Base-by-base conservation (phyloP, 345 rosid species). In the Brassica carinata region DNA sequence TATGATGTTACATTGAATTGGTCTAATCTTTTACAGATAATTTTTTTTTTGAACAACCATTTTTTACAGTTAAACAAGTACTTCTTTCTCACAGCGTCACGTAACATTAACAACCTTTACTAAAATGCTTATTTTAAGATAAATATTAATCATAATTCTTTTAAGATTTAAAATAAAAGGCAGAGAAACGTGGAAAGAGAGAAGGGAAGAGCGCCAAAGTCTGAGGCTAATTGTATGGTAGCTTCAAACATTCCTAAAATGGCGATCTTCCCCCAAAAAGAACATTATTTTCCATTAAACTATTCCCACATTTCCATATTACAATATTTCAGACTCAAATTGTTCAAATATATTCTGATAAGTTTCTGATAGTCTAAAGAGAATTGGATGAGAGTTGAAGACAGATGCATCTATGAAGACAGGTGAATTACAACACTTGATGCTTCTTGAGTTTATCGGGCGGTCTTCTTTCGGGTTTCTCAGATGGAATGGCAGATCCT, bases 401-500 rank as follows among this genome's bases (percentile, higher is more conserved):
- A 75, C 92, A 82, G 76, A 89, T 90, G 90, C 90, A 89, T 90
- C 97, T 87, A 92, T 92, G 98, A 89, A 88, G 98, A 91, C 91
- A 77, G 87, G 91, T 85, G 85, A 84, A 81, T 83, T 70, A 75
- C 79, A 81, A 75, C 83, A 81, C 85, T 85, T 83, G 84, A 88
- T 91, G 90, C 84, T 81, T 81, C 87, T 85, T 84, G 85, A 86
- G 85, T 85, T 76, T 79, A 82, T 77, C 81, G 83, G 84, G 74
- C 85, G 82, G 85, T 83, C 73, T 82, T 87, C 83, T 82, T 68
- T 73, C 84, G 68, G 79, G 33, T 79, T 83, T 88, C 85, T 92
- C 98, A 90, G 92, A 96, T 96, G 99, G 99, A 96, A 96, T 96
- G 99, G 99, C 98, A 92, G 94, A 96, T 96, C 96, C 85, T 88